Evolutionary conservation across 768 basidiomycete genomes (phyloP).

Genomic region (Leccinum olivaceopallidum): DNA sequence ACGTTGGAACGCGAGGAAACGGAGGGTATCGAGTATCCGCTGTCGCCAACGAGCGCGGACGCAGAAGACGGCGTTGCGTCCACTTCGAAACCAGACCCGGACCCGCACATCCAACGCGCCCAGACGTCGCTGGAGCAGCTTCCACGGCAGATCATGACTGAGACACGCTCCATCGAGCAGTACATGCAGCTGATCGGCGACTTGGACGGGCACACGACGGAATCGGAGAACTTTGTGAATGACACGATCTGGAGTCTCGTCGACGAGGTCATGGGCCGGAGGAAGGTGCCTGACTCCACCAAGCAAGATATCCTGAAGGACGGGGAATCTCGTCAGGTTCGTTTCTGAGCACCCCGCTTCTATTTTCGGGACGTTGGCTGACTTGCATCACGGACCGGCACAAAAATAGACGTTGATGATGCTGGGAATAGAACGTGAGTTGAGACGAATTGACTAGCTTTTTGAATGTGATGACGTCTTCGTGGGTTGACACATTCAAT

Average conservation of each 20-base stretch:
- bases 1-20: slow-evolving; percentile 3
- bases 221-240: slow-evolving; percentile 7
- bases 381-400: not conserved
- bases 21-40: not conserved
- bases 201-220: slow-evolving; percentile 8
- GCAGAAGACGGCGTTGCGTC: not conserved
- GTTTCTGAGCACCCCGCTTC: slow-evolving; percentile 7
- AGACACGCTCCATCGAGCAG: slow-evolving; percentile 40
- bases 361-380: not conserved
- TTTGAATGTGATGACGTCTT: not conserved
- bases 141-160: slow-evolving; percentile 38
- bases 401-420: slow-evolving; percentile 39
- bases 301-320: slow-evolving; percentile 46
- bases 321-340: slow-evolving; percentile 42
- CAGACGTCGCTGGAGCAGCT: slow-evolving; percentile 39
- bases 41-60: not conserved
- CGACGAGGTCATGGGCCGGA: slow-evolving; percentile 40
- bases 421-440: slow-evolving; percentile 49
- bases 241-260: slow-evolving; percentile 36
- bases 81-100: slow-evolving; percentile 1
- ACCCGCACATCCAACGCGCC: slow-evolving; percentile 15
- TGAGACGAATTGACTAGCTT: not conserved
- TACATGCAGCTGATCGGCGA: slow-evolving; percentile 39
- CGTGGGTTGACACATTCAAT: not conserved
- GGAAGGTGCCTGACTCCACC: slow-evolving; percentile 32